These are phyloP conservation scores for Trametopsis cervina DNA, from an alignment of 768 basidiomycete species.

Conservation along the genomic window DNA sequence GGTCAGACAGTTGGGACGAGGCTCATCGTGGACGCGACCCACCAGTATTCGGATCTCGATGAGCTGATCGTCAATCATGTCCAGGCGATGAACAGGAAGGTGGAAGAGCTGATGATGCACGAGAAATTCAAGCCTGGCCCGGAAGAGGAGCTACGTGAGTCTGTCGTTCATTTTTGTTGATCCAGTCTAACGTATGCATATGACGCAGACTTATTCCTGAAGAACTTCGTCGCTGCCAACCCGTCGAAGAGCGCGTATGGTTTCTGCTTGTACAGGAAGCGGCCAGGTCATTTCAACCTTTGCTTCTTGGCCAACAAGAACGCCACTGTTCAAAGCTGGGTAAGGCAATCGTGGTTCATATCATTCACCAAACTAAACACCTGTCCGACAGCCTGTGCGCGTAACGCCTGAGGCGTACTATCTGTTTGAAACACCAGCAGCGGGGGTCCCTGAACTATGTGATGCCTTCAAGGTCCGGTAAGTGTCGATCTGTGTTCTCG, in stretches of 20 bases:
- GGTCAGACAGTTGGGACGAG: conserved; percentile 58
- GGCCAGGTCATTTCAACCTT: conserved; percentile 89
- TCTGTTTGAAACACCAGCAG: conserved; percentile 83
- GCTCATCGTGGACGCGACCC: conserved; percentile 67
- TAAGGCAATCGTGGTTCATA: conserved; percentile 29
- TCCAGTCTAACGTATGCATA: background rate
- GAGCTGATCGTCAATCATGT: conserved; percentile 96
- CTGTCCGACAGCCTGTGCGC: conserved; percentile 63
- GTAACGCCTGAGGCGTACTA: conserved; percentile 86
- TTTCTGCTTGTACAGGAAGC: conserved; percentile 83
- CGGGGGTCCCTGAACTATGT: conserved; percentile 88
- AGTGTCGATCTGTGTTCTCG: conserved; percentile 12
- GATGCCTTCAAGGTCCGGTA: conserved; percentile 94
- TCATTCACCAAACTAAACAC: conserved; percentile 1
- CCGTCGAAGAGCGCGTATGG: conserved; percentile 94
- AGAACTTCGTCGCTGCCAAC: conserved; percentile 88
- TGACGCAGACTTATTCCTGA: conserved; percentile 69
- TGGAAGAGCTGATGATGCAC: conserved; percentile 91
- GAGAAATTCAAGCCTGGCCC: conserved; percentile 90
- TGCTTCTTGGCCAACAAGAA: conserved; percentile 92
- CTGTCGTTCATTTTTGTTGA: background rate
- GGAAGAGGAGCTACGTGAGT: conserved; percentile 86
- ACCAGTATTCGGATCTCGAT: conserved; percentile 89
- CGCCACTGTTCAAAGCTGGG: conserved; percentile 88
- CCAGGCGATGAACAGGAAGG: conserved; percentile 85